Evolutionary conservation across 2,329 filamentous ascomycete genomes (phyloP), one percentile per base, ranked within the genome.

Genomic region (Penicillium sp.): DNA sequence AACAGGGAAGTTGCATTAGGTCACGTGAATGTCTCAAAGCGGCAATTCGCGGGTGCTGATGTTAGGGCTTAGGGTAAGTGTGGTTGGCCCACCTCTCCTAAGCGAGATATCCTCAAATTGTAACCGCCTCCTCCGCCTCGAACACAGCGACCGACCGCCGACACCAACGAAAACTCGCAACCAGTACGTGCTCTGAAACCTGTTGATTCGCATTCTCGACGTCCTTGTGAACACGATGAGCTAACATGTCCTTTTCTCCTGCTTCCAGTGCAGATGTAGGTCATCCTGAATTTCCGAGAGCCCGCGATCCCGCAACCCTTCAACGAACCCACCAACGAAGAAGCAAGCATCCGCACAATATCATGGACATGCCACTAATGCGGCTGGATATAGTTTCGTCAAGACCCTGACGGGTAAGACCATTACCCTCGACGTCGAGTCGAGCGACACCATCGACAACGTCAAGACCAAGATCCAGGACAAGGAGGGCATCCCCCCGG

Each of bases 371-470:
- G 54, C 60, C 23, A 59, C 66, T 70, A 69, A 72, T 62, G 50
- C 51, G 49, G 54, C 62, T 61, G 55, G 60, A 58, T 57, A 68
- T 81, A 95, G 90, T 88, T 97, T 97, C 89, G 93, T 97, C 84
- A 97, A 97, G 89, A 97, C 93, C 86, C 91, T 97, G 77, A 97
- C 93, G 86, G 93, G 94, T 83, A 97, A 97, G 90, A 97, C 93
- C 81, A 97, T 97, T 86, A 97, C 94, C 82, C 89, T 97, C 75
- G 93, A 97, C 89, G 92, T 97, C 79, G 93, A 97, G 88, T 96
- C 92, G 75, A 91, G 87, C 77, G 93, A 97, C 82, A 97, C 93
- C 74, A 97, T 97, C 84, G 93, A 97, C 88, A 97, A 97, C 87
- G 93, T 97, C 82, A 97, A 97, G 89, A 89, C 88, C 84, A 97